Conservation (phyloP, 192 early-diverging fungal genomes). For the Geranomyces michiganensis region DNA sequence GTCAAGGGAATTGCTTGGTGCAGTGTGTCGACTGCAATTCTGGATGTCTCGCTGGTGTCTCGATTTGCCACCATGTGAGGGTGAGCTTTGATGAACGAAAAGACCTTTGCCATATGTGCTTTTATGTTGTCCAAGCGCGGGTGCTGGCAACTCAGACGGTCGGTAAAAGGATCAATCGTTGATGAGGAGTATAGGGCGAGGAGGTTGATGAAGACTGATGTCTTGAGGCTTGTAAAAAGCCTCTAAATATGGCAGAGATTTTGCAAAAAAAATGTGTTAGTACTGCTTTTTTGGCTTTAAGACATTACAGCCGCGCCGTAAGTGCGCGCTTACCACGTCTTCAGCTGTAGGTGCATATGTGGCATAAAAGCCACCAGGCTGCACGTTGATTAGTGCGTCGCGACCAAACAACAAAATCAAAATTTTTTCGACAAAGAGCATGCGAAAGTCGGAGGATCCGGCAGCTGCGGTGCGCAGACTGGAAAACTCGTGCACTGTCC, state of each 20-base stretch:
- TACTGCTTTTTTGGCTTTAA: no score
- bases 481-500: slow-evolving; percentile 10
- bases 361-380: slow-evolving; percentile 15
- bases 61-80: neutral
- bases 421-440: neutral
- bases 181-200: neutral
- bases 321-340: slow-evolving; percentile 6
- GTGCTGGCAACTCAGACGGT: neutral
- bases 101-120: neutral
- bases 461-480: neutral
- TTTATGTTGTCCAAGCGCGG: neutral
- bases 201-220: neutral
- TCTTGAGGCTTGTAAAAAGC: neutral
- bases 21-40: neutral
- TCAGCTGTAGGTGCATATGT: neutral
- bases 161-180: neutral
- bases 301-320: no score
- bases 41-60: neutral
- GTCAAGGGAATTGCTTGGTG: slow-evolving; percentile 9
- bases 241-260: neutral
- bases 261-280: neutral
- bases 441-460: neutral
- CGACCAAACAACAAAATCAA: slow-evolving; percentile 13
- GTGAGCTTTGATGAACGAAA: neutral
- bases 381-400: slow-evolving; percentile 15